phyloP scores from a whole-genome alignment of 1,284 basidiomycete species.

The Ceratobasidium papillatum region DNA sequence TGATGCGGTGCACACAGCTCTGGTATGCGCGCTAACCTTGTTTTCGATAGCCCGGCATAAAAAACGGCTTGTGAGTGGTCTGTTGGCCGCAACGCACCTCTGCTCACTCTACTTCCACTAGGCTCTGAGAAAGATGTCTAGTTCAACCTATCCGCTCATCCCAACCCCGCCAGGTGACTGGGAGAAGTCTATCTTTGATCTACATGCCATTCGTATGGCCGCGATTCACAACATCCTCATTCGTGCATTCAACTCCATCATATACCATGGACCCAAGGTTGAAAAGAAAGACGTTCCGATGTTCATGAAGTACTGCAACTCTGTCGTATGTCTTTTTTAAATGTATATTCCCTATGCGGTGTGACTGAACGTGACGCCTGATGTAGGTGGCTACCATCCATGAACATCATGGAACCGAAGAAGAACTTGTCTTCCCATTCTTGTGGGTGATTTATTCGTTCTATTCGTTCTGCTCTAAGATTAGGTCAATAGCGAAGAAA shows the following conservation, averaged over 20 bases:
- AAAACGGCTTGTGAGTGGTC: too few species aligned
- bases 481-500: not conserved
- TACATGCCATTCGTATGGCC: slow-evolving; percentile 33
- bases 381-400: not conserved
- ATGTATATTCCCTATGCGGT: too few species aligned
- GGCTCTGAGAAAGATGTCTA: too few species aligned
- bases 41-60: too few species aligned
- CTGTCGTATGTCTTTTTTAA: slow-evolving; percentile 8
- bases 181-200: slow-evolving; percentile 1
- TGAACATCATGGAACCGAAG: slow-evolving; percentile 27
- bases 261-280: slow-evolving; percentile 27
- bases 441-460: slow-evolving; percentile 2
- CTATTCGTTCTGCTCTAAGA: not conserved
- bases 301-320: slow-evolving; percentile 25
- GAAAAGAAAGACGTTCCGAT: not conserved
- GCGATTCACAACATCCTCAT: slow-evolving; percentile 20
- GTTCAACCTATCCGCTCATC: slow-evolving; percentile 13
- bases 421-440: slow-evolving; percentile 10
- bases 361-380: not conserved
- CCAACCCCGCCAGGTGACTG: slow-evolving; percentile 26
- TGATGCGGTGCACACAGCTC: too few species aligned
- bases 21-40: too few species aligned
- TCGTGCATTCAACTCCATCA: slow-evolving; percentile 32
- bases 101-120: too few species aligned
- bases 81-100: too few species aligned